Base-by-base conservation (phyloP, 768 basidiomycete species). In the Pleurotus tuber-regium region DNA sequence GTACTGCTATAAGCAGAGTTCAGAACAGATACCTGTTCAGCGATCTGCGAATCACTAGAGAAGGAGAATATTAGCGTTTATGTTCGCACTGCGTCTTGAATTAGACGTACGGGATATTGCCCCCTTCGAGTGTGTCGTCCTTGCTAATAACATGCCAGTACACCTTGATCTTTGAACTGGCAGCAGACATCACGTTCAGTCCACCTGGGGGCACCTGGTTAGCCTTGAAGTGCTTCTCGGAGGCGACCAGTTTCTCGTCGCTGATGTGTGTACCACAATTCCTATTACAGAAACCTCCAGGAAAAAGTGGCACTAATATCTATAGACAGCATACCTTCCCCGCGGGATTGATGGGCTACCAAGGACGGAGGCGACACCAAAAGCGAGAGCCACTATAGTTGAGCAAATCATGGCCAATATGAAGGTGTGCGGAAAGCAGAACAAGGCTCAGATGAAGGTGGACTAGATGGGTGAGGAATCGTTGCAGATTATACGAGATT, bases 171-270 rank as follows among this genome's bases (percentile, higher is more conserved):
- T 50, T 54, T n/a, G 53, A 50, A 14, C 29, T 14, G 10, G 33
- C 21, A n/a, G 21, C 46, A 29, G 39, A 14, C n/a, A 40, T 35
- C 24, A 33, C 10, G 23, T 31, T 48, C 18, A 48, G 29, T 24
- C 25, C 42, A 19, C 47, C 56, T 6, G 64, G 39, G 9, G 43
- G 58, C 28, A 74, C 65, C 51, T 69, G 66, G 64, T 77, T 65
- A 23, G 62, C 65, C 14, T 59, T 52, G 60, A 77, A 78, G 60
- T 74, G 68, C 48, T 66, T 65, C 64, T 79, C 75, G 33, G 66
- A 62, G 2, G 59, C 59, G 29, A 58, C 59, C 41, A 75, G 51
- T 47, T 70, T 53, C n/a, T 65, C 70, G 38, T 68, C 68, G 44
- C 64, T 68, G 55, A 72, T 66, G 49, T 53, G 56, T 6, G 67